Percentiles rank a stretch among this genome's conserved stretches.
phyloP scores from a whole-genome alignment of 805 yeast genomes.

The Candida alai region DNA sequence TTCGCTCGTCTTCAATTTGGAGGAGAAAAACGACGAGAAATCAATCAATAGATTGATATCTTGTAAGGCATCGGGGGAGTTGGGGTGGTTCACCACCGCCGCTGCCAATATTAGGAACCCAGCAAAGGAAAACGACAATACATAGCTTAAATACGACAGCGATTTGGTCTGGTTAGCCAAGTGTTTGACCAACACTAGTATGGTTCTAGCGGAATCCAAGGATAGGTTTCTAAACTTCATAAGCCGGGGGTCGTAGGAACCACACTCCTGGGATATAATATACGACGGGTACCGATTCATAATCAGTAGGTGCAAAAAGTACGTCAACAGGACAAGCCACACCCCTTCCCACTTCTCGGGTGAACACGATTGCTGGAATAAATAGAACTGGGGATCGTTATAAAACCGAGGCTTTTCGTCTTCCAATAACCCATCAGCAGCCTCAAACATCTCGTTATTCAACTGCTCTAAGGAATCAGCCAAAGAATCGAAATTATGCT shows the following conservation, averaged over 20 bases:
- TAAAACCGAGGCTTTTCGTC: conserved; percentile 27
- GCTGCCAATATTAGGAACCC: conserved; percentile 30
- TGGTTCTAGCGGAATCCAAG: conserved; percentile 35
- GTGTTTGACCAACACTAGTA: conserved; percentile 22
- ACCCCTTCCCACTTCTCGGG: conserved; percentile 11
- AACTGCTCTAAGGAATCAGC: conserved; percentile 19
- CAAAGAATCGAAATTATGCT: conserved; percentile 17
- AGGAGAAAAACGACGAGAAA: conserved; percentile 9
- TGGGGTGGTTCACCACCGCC: conserved; percentile 28
- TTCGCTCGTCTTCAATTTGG: not conserved
- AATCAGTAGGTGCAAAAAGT: conserved; percentile 33
- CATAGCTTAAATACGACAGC: conserved; percentile 28
- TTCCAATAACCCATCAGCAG: conserved; percentile 18
- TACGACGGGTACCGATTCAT: conserved; percentile 32
- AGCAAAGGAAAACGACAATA: conserved; percentile 26
- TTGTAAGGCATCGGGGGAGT: conserved; percentile 19
- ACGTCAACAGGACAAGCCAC: conserved; percentile 26
- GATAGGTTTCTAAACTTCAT: conserved; percentile 26
- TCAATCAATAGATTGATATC: conserved; percentile 31
- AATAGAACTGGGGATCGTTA: conserved; percentile 28
- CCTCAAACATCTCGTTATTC: conserved; percentile 25
- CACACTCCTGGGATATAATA: conserved; percentile 10
- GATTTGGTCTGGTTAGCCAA: conserved; percentile 18
- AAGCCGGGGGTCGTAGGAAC: conserved; percentile 15
- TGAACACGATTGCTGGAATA: conserved; percentile 1